Conservation (phyloP, 768 basidiomycete genomes). For the Mrakia frigida region DNA sequence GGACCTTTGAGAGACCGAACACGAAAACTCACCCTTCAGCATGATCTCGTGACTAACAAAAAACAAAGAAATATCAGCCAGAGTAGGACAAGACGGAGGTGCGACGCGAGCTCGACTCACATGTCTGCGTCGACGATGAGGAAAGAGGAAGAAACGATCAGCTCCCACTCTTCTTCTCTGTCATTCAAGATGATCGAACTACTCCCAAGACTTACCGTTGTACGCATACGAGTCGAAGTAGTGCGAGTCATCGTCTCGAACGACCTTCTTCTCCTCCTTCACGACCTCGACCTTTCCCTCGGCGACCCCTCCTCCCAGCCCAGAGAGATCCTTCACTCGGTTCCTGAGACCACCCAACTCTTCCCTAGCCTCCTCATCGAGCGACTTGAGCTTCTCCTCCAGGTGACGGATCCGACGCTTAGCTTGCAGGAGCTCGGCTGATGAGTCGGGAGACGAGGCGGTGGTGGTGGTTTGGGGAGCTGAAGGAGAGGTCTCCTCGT, state of each 20-base stretch:
- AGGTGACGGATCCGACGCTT: constrained; percentile 55
- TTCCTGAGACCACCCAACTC: constrained; percentile 52
- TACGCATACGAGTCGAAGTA: constrained; percentile 87
- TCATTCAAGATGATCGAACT: background rate
- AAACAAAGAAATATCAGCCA: background rate
- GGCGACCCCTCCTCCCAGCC: constrained; percentile 50
- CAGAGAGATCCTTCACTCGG: constrained; percentile 15
- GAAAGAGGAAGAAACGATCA: background rate
- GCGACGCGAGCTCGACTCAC: background rate
- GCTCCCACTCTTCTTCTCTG: background rate
- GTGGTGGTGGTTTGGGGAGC: constrained; percentile 25
- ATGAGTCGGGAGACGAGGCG: constrained; percentile 4
- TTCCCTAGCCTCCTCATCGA: constrained; percentile 50
- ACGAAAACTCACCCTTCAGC: constrained; percentile 55
- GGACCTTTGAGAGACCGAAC: background rate
- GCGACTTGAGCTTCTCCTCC: constrained; percentile 54
- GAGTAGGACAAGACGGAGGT: background rate
- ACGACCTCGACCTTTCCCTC: constrained; percentile 48
- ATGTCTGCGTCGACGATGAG: background rate
- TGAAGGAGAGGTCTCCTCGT: constrained; percentile 46
- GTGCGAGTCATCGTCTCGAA: constrained; percentile 80
- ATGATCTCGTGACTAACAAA: constrained; percentile 91
- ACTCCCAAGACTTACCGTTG: constrained; percentile 58
- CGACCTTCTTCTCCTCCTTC: constrained; percentile 34
- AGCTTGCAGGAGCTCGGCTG: constrained; percentile 43